phyloP scores from a whole-genome alignment of 805 yeast species.

The Lachancea quebecensis region DNA sequence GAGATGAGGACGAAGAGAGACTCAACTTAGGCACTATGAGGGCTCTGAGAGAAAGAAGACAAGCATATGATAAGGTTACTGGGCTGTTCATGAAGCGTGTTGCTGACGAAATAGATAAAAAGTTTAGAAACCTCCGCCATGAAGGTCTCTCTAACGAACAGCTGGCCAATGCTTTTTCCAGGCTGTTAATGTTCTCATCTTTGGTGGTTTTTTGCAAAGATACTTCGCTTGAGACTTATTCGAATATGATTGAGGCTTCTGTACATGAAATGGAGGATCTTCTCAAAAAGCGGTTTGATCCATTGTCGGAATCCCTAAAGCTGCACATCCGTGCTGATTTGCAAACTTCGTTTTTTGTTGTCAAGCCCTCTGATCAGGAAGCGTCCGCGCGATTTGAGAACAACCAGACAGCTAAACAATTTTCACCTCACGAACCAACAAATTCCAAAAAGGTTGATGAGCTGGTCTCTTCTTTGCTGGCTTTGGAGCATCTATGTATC shows the following conservation, averaged over 20 bases:
- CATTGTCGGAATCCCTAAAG: too few relatives aligned
- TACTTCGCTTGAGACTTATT: conserved; percentile 42
- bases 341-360: too few relatives aligned
- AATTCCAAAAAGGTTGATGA: neutral
- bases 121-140: conserved; percentile 36
- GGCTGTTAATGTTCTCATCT: conserved; percentile 42
- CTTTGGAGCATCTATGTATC: conserved; percentile 25
- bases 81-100: conserved; percentile 43
- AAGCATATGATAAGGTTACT: conserved; percentile 51
- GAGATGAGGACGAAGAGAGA: conserved; percentile 35
- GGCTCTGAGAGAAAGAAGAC: conserved; percentile 62
- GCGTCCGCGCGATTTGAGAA: conserved; percentile 16
- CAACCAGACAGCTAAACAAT: conserved; percentile 11
- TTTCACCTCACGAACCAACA: conserved; percentile 5
- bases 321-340: too few relatives aligned
- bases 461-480: conserved; percentile 1
- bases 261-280: conserved; percentile 29
- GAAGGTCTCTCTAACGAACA: conserved; percentile 28
- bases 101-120: conserved; percentile 36
- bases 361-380: neutral
- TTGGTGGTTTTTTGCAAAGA: conserved; percentile 53
- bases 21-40: conserved; percentile 55
- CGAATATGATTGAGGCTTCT: conserved; percentile 38
- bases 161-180: conserved; percentile 30
- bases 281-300: conserved; percentile 23